Percentiles rank a stretch among this genome's conserved stretches.
Evolutionary conservation across 768 basidiomycete genomes (phyloP).

Genomic region (Boletales sp.): DNA sequence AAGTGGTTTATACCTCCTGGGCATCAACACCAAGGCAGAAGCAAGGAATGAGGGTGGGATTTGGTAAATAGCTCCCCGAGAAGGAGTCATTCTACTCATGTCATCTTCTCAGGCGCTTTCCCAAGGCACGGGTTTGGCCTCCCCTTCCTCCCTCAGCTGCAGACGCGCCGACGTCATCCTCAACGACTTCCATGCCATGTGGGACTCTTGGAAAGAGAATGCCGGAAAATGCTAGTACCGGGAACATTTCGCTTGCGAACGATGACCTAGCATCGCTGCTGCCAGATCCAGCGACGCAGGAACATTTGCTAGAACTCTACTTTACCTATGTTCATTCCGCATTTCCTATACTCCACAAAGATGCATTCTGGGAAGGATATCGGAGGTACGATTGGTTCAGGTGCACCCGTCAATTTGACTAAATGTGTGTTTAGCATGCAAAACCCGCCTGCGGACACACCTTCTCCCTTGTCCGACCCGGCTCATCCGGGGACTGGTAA

Average conservation of each 20-base stretch:
- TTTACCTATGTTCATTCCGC: constrained; percentile 78
- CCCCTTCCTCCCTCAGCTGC: constrained; percentile 37
- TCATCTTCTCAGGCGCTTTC: constrained; percentile 59
- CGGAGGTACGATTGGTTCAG: constrained; percentile 30
- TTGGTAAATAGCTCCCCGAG: constrained; percentile 45
- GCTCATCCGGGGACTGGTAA: constrained; percentile 13
- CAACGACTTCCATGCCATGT: constrained; percentile 5
- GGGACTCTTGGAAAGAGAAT: constrained; percentile 4
- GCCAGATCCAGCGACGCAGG: constrained; percentile 58
- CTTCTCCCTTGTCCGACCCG: constrained; percentile 27
- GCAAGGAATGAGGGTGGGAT: constrained; percentile 72
- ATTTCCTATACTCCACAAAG: constrained; percentile 75
- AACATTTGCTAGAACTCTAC: constrained; percentile 70
- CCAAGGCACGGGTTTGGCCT: constrained; percentile 88
- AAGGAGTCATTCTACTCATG: constrained; percentile 10
- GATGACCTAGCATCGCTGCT: constrained; percentile 43
- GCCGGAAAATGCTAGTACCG: constrained; percentile 2
- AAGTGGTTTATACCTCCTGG: constrained; percentile 74
- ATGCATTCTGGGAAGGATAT: constrained; percentile 60
- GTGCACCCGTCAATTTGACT: not conserved
- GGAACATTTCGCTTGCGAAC: constrained; percentile 22
- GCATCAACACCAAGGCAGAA: constrained; percentile 56
- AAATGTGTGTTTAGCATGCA: constrained; percentile 17
- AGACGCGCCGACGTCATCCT: constrained; percentile 19
- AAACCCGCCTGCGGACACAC: constrained; percentile 27